Evolutionary conservation across 495 filamentous ascomycete genomes (phyloP), one percentile per base, ranked within the genome.

Genomic region (Hyaloscypha variabilis): DNA sequence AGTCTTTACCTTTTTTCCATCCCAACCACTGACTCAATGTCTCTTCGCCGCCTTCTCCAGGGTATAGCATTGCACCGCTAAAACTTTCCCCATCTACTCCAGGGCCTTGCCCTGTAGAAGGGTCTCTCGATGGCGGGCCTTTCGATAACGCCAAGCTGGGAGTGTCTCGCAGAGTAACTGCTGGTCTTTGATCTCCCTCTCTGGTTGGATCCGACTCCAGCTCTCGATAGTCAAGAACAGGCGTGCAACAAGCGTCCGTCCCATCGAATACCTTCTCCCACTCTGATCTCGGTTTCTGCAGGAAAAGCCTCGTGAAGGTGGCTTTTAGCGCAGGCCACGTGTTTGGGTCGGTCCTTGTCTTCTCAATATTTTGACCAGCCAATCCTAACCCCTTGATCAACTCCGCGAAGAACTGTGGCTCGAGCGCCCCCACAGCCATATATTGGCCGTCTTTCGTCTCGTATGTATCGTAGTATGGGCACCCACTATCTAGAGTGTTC

Each of bases 191-290:
- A 64, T 96, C 90, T 66, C 87, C 92, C 66, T 83, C 83, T 57
- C 77, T 72, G 51, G 65, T 69, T 6, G 81, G 79, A 30, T 80
- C 73, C n/a, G 77, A 73, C 72, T 91, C 85, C 62, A 97, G 78
- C 76, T 97, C 94, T 0, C 49, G 67, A 70, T 90, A 89, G 51
- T 86, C 87, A 58, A 96, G 75, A 2, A 98, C 91, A 2, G 94
- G 93, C 24, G 93, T 94, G 62, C 90, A 92, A 75, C 94, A 98
- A 10, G 94, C 93, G 80, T 98, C 94, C 0, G 87, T 94, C 21
- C 90, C 90, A 70, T 95, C 90, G 74, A 97, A 98, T 3, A 96
- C 75, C 6, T 60, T 69, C 76, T 96, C 94, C 94, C 94, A 98
- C 74, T 96, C 91, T 0, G 70, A 71, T 25, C 94, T 82, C 13